A percentile compares a stretch with the other conserved stretches of the same genome.
phyloP scores from a whole-genome alignment of 495 filamentous ascomycete species.

The Penicillium robsamsonii region DNA sequence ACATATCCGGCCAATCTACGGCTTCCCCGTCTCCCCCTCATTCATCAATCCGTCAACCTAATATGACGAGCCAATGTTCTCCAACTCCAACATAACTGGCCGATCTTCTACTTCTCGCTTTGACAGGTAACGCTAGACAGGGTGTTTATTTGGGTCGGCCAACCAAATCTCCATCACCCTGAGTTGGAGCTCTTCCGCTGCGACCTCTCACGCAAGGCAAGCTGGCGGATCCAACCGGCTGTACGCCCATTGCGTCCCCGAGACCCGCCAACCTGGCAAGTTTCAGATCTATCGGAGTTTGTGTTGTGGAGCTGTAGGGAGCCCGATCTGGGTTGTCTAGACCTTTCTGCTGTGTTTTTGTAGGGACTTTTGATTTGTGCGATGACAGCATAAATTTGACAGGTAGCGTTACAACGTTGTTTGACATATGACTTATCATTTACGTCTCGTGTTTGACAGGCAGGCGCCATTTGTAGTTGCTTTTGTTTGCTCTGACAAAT shows the following conservation, averaged over 20 bases:
- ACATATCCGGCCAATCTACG: background rate
- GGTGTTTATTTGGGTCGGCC: background rate
- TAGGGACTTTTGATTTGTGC: background rate
- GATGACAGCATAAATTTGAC: background rate
- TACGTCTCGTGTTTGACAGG: constrained; percentile 7
- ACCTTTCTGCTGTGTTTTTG: background rate
- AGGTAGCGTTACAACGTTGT: background rate
- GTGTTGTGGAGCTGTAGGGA: background rate
- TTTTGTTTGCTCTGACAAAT: background rate
- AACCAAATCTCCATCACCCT: constrained; percentile 4
- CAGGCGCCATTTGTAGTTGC: background rate
- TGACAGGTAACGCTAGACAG: constrained; percentile 14
- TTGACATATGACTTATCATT: constrained; percentile 7
- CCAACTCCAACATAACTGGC: background rate
- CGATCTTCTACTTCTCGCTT: background rate
- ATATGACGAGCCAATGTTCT: background rate
- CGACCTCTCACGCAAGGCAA: constrained; percentile 22
- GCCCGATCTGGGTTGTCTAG: constrained; percentile 1
- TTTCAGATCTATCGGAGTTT: constrained; percentile 26
- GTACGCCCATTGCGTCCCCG: constrained; percentile 4
- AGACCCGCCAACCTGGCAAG: constrained; percentile 5
- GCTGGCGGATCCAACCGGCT: constrained; percentile 14
- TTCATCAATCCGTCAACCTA: background rate
- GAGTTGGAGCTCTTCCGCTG: constrained; percentile 2
- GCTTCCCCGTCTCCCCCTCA: too few species aligned